phyloP scores from a whole-genome alignment of 345 rosid species.

The Limnanthes douglasii region DNA sequence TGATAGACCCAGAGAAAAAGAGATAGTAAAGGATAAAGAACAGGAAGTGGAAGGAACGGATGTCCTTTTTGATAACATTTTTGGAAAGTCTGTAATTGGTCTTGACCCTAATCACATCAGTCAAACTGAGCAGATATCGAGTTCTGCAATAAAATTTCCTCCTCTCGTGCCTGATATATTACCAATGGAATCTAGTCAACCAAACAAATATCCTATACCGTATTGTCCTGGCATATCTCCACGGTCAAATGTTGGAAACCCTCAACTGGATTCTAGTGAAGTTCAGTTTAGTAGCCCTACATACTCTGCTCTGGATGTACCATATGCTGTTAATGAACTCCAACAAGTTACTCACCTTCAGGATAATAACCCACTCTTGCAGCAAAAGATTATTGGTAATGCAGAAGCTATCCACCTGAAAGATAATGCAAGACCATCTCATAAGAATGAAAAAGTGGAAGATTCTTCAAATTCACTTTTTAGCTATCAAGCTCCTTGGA shows the following conservation, averaged over 20 bases:
- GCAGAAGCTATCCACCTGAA: constrained; percentile 12
- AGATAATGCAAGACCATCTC: constrained; percentile 13
- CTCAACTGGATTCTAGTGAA: constrained; percentile 22
- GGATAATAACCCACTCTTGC: constrained; percentile 16
- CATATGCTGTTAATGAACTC: constrained; percentile 14
- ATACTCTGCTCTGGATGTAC: constrained; percentile 13
- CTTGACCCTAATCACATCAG: constrained; percentile 15
- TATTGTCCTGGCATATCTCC: constrained; percentile 21
- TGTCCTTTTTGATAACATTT: constrained; percentile 16
- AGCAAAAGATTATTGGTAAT: constrained; percentile 13
- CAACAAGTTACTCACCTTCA: constrained; percentile 17
- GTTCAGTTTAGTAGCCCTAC: constrained; percentile 14
- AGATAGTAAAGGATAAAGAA: constrained; percentile 15
- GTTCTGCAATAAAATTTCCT: constrained; percentile 13
- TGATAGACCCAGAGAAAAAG: constrained; percentile 20
- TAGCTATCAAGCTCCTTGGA: constrained; percentile 62
- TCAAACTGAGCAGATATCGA: constrained; percentile 11
- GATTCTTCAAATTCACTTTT: constrained; percentile 46
- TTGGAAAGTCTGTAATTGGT: constrained; percentile 14
- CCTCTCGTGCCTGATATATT: constrained; percentile 12
- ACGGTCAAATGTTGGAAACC: constrained; percentile 21
- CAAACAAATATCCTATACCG: constrained; percentile 13
- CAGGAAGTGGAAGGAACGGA: constrained; percentile 19
- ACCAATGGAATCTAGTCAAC: constrained; percentile 17
- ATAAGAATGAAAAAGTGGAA: constrained; percentile 15